These are phyloP conservation scores for Pseudogymnoascus sp. DNA, from an alignment of 2,329 filamentous ascomycete genomes.

Conservation along the genomic window DNA sequence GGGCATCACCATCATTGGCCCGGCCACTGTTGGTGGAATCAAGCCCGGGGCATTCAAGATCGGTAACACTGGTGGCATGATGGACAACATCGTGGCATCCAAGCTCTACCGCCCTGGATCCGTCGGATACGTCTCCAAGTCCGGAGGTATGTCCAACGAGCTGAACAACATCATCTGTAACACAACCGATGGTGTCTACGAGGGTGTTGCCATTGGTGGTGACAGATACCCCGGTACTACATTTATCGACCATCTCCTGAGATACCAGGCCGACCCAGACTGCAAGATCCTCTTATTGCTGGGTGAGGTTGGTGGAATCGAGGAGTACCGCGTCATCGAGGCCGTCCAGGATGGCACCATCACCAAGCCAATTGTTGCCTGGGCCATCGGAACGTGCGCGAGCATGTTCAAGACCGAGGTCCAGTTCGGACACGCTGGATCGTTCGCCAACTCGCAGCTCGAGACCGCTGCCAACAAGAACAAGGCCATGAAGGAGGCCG, in stretches of 20 bases:
- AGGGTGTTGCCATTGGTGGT: conserved; percentile 98
- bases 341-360: conserved; percentile 90
- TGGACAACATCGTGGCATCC: conserved; percentile 99
- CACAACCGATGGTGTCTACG: conserved; percentile 94
- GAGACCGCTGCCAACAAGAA: conserved; percentile 97
- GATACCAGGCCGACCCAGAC: conserved; percentile 92
- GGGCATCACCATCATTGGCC: conserved; percentile 97
- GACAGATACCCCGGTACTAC: conserved; percentile 98
- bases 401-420: conserved; percentile 99
- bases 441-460: conserved; percentile 98
- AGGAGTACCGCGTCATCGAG: conserved; percentile 99
- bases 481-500: conserved; percentile 89
- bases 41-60: conserved; percentile 99
- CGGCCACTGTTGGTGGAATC: conserved; percentile 96
- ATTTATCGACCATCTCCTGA: conserved; percentile 96
- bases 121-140: conserved; percentile 99
- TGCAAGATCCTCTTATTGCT: conserved; percentile 96
- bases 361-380: conserved; percentile 97
- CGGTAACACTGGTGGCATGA: conserved; percentile 99
- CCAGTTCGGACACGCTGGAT: conserved; percentile 97
- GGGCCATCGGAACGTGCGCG: conserved; percentile 98
- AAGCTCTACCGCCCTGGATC: conserved; percentile 99
- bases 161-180: conserved; percentile 98
- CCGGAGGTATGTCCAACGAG: conserved; percentile 99
- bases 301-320: conserved; percentile 97